These are phyloP conservation scores for Metschnikowia arizonensis DNA, from an alignment of 805 yeast species.

Conservation along the genomic window DNA sequence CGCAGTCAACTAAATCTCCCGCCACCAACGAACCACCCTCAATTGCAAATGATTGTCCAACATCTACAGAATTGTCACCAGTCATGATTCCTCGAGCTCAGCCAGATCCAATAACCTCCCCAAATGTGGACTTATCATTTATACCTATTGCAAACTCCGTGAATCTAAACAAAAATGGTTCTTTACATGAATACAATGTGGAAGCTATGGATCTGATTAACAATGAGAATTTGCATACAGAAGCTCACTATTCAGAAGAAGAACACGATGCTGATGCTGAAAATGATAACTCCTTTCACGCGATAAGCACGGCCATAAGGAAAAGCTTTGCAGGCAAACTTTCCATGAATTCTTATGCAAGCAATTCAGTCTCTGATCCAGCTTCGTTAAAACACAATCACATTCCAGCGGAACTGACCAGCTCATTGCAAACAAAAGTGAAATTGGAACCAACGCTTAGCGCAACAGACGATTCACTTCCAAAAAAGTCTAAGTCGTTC, in stretches of 20 bases:
- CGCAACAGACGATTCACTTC: not conserved
- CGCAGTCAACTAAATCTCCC: not conserved
- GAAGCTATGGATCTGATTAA: not conserved
- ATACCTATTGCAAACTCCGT: constrained; percentile 20
- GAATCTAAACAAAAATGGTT: constrained; percentile 10
- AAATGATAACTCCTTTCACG: constrained; percentile 42
- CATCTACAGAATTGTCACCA: constrained; percentile 6
- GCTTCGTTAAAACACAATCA: not conserved
- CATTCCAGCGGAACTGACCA: not conserved
- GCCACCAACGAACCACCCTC: not conserved
- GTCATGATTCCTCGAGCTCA: constrained; percentile 1
- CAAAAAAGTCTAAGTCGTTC: constrained; percentile 3
- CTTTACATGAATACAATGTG: not conserved
- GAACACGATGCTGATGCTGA: constrained; percentile 4
- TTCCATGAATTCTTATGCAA: constrained; percentile 9
- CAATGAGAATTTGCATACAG: not conserved
- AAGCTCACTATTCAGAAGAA: not conserved
- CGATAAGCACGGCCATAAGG: constrained; percentile 44
- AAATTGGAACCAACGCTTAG: not conserved
- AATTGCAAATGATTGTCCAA: not conserved
- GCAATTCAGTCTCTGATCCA: not conserved
- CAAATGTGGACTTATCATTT: constrained; percentile 21
- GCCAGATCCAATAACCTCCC: constrained; percentile 16
- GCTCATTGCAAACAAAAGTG: not conserved
- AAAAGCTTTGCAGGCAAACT: constrained; percentile 41